Evolutionary conservation across 352 stramenopile genomes (phyloP), one percentile per base, ranked within the genome.

Genomic region (Phytophthora capsici): DNA sequence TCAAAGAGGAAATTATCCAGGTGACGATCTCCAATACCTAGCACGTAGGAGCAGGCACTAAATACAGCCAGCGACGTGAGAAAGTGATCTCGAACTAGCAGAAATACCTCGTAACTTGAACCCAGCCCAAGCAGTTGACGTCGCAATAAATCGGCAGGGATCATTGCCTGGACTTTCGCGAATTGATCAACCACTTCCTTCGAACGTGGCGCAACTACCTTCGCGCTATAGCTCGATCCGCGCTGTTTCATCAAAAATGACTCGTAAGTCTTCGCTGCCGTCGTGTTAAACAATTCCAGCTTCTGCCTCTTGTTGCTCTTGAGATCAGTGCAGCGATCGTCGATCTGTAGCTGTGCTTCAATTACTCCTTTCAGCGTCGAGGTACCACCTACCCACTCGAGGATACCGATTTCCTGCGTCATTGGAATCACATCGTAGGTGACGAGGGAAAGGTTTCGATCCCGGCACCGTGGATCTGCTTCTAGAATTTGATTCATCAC

Each of bases 1-100:
- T 97, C 87, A 1, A 98, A 74, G 8, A 98, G 60, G 52, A 97
- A 97, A 54, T 98, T 98, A 54, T 97, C 92, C 47, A 98, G 48
- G 47, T 98, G 92, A 6, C 92, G 82, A 73, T 98, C 92, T 13
- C 92, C 92, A 46, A 98, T 97, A 19, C 92, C 92, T 3, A 97
- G 46, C 14, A 98, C 70, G 71, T 98, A 97, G 8, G 84, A 89
- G 44, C 81, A 96, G 12, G 91, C 80, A 61, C 75, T 97, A 40
- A 97, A 93, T 16, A 91, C 84, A 5, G 89, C 89, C 8, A 97
- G 58, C 12, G 88, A 95, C 54, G 77, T 84, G 2, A 87, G 69
- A 55, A 97, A 97, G n/a, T 91, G 76, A 57, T 88, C 81, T 41
- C 92, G 86, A 59, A 97, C 77, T 14, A 79, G 66, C 32, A 98